Percentiles rank a stretch among this genome's conserved stretches.
Conservation (phyloP, 2,329 filamentous ascomycete genomes). For the Xylaria sp. region DNA sequence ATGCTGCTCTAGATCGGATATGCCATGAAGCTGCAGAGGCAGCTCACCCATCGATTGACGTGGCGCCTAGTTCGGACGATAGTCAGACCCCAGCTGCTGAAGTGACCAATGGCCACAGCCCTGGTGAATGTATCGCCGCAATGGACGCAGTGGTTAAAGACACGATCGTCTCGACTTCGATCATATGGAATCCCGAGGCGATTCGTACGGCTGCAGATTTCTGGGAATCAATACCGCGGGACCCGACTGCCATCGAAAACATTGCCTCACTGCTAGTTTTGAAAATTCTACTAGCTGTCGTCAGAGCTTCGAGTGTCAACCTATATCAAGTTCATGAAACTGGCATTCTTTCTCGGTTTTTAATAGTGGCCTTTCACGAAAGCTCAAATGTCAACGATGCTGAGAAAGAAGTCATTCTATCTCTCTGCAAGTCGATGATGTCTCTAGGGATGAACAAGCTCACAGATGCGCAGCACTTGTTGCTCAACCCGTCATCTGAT, state of each 20-base stretch:
- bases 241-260: constrained; percentile 50
- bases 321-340: constrained; percentile 74
- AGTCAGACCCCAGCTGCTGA: constrained; percentile 29
- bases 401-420: constrained; percentile 66
- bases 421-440: constrained; percentile 73
- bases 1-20: constrained; percentile 73
- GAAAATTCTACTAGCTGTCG: constrained; percentile 64
- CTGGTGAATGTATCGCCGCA: constrained; percentile 35
- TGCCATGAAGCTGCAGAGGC: constrained; percentile 55
- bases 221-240: constrained; percentile 66
- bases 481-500: constrained; percentile 57
- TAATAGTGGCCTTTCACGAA: constrained; percentile 64
- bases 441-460: constrained; percentile 77
- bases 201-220: constrained; percentile 66
- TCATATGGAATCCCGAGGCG: constrained; percentile 67
- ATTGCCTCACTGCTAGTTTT: constrained; percentile 69
- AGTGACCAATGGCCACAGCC: constrained; percentile 30
- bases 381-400: constrained; percentile 56
- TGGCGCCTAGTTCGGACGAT: constrained; percentile 22
- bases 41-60: constrained; percentile 17
- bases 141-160: constrained; percentile 50
- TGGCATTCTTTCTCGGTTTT: constrained; percentile 70
- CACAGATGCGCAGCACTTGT: constrained; percentile 81
- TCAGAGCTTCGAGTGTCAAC: constrained; percentile 70
- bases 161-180: constrained; percentile 57